Conservation (phyloP, 148 eudicot genomes). For the Spergularia marina region DNA sequence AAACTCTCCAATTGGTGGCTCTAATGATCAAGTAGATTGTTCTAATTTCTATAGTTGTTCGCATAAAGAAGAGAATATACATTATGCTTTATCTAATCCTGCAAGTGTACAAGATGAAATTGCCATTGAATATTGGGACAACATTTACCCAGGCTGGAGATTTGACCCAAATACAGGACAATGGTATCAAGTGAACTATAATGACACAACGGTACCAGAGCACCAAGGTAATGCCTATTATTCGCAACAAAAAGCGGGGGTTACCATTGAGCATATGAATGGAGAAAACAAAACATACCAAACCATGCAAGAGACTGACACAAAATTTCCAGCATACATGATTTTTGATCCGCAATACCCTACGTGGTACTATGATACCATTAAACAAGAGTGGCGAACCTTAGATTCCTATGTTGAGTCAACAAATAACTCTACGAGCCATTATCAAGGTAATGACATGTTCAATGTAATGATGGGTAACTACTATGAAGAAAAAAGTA, state of each 20-base stretch:
- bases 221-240: conserved; percentile 41
- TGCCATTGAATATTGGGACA: conserved; percentile 63
- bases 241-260: conserved; percentile 53
- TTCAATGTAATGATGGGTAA: conserved; percentile 38
- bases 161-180: conserved; percentile 65
- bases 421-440: conserved; percentile 32
- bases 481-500: conserved; percentile 27
- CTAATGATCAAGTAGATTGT: conserved; percentile 21
- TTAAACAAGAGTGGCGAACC: conserved; percentile 58
- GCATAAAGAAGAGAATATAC: conserved; percentile 32
- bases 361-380: conserved; percentile 78
- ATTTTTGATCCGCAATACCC: conserved; percentile 82
- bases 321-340: conserved; percentile 65
- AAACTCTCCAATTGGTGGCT: conserved; percentile 24
- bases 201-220: conserved; percentile 36
- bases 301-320: conserved; percentile 33
- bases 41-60: conserved; percentile 22
- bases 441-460: conserved; percentile 26
- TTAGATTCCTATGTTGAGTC: conserved; percentile 54
- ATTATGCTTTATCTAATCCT: conserved; percentile 29
- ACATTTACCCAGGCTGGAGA: conserved; percentile 79
- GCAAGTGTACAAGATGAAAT: conserved; percentile 33
- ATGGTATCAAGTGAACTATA: conserved; percentile 67
- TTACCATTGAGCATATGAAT: conserved; percentile 36
- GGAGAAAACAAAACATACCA: conserved; percentile 37